Percentiles rank a stretch among this genome's conserved stretches.
These are phyloP conservation scores for Nannizziopsis barbatae DNA, from an alignment of 2,329 filamentous ascomycete species.

Conservation along the genomic window DNA sequence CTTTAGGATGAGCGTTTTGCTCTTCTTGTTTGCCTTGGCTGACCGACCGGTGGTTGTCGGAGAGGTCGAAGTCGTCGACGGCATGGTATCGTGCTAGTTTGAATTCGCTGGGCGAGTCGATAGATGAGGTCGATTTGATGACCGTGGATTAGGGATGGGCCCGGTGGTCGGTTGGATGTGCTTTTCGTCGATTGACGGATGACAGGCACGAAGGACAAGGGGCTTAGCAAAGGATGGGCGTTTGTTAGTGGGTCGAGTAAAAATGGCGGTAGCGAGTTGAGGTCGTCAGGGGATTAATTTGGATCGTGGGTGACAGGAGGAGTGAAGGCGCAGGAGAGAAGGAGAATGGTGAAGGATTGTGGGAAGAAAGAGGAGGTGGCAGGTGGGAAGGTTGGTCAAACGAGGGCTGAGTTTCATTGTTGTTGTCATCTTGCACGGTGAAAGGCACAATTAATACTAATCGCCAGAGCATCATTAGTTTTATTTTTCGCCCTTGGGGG, in stretches of 20 bases:
- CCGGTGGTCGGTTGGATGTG: too few relatives aligned
- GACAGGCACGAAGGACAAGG: too few relatives aligned
- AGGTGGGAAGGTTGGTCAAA: slow-evolving; percentile 9
- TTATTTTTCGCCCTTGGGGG: too few relatives aligned
- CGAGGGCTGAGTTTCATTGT: slow-evolving; percentile 13
- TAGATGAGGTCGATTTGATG: background rate
- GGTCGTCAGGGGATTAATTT: slow-evolving; percentile 7
- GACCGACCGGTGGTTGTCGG: slow-evolving; percentile 28
- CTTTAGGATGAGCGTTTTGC: slow-evolving; percentile 30
- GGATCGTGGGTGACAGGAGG: background rate
- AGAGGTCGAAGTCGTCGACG: slow-evolving; percentile 21
- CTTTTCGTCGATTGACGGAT: background rate
- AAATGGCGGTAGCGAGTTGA: slow-evolving; percentile 1
- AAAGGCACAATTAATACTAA: background rate
- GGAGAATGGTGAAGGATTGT: slow-evolving; percentile 7
- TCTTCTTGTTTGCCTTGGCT: slow-evolving; percentile 24
- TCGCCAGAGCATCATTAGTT: background rate
- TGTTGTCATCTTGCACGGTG: slow-evolving; percentile 1
- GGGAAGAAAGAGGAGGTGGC: slow-evolving; percentile 7
- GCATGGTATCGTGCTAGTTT: slow-evolving; percentile 13
- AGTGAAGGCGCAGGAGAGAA: slow-evolving; percentile 15
- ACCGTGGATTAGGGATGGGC: background rate
- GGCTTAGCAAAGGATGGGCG: background rate
- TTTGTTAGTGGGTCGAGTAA: slow-evolving; percentile 5
- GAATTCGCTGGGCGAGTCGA: background rate